Evolutionary conservation across 306 rosid genomes (phyloP).

Genomic region (Cercis canadensis): DNA sequence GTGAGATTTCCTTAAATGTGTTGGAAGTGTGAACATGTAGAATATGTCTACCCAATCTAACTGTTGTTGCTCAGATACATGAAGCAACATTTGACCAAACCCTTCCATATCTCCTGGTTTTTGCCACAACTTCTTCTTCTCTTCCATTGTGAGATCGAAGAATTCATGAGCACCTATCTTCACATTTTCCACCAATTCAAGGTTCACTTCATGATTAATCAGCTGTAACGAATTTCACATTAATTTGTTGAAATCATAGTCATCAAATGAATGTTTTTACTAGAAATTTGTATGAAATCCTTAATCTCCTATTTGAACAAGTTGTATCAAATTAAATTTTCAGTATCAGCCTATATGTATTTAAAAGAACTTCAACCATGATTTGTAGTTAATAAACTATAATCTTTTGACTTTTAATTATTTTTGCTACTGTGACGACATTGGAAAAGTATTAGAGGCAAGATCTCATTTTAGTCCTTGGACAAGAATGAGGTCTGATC

Average conservation of each 20-base stretch:
- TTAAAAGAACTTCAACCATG: too few species aligned
- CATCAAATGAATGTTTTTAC: background rate
- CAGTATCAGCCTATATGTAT: too few species aligned
- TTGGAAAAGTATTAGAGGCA: too few species aligned
- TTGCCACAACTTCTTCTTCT: constrained; percentile 32
- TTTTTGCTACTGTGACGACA: too few species aligned
- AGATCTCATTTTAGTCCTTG: too few species aligned
- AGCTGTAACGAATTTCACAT: constrained; percentile 26
- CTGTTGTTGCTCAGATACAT: constrained; percentile 25
- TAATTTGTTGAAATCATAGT: background rate
- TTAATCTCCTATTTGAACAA: too few species aligned
- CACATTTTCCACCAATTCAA: constrained; percentile 36
- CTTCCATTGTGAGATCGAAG: constrained; percentile 47
- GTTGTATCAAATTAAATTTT: too few species aligned
- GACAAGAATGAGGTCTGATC: too few species aligned
- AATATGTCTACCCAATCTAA: constrained; percentile 40
- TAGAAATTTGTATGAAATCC: too few species aligned
- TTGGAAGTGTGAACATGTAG: constrained; percentile 32
- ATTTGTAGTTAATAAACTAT: too few species aligned
- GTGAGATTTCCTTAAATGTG: constrained; percentile 9
- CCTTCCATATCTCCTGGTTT: constrained; percentile 39
- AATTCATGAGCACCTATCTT: constrained; percentile 39
- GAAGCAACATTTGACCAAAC: constrained; percentile 34
- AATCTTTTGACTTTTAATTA: too few species aligned
- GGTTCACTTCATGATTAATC: constrained; percentile 42